Evolutionary conservation across 768 basidiomycete genomes (phyloP), one percentile per base, ranked within the genome.

Genomic region (Leccinum ochraceum): DNA sequence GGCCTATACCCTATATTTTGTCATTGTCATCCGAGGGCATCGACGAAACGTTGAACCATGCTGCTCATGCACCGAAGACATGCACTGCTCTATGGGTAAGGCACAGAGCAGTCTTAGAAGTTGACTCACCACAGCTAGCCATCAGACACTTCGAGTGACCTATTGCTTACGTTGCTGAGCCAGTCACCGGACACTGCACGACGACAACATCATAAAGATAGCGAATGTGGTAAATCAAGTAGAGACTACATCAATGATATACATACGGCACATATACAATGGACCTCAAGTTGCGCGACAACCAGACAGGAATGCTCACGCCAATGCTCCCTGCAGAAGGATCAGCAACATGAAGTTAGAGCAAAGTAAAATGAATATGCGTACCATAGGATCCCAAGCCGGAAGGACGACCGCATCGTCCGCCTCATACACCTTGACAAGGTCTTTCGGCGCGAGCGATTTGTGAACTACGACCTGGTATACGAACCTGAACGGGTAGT

Each of bases 401-500:
- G 92, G 87, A n/a, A 97, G 77, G 26, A 91, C 86, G 22, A 82
- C 73, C 63, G 78, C 75, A 36, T 93, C 79, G 3, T 81, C 86
- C 9, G 79, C 72, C 66, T 98, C 93, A 59, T 84, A 89, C 16
- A 98, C 85, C 69, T 87, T 84, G 34, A 91, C 86, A 58, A 95
- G 88, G 37, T 93, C 87, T 73, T 84, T 88, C 14, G 90, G 86
- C 17, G 93, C 92, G 60, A 94, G 75, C 32, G 82, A 79, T 74
- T 88, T 89, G 54, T 92, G 93, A 17, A 92, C 85, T 11, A 97
- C 96, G 26, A 96, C 87, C 75, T 98, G 96, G 77, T 94, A 98
- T 30, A 96, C 92, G 71, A 86, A 94, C 71, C 90, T 91, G 59
- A 22, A 14, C 46, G 56, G 30, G 8, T 11, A 52, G 56, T 55